A percentile compares a stretch with the other conserved stretches of the same genome.
Evolutionary conservation across 78 protist species (phyloP).

Genomic region (Isochrysis galbana): DNA sequence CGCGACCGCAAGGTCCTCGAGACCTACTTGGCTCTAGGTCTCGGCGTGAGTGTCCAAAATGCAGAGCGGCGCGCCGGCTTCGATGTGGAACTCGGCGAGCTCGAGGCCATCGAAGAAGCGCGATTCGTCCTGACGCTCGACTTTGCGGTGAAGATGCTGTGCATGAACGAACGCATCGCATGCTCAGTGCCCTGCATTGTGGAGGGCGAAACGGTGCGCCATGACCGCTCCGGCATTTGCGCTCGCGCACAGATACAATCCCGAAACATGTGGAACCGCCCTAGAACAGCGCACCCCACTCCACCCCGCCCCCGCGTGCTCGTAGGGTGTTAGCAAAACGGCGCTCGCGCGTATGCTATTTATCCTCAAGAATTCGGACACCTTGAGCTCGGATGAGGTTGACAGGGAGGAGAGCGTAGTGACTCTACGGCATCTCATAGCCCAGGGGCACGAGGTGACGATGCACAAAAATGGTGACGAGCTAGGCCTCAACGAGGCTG

Average conservation of each 20-base stretch:
- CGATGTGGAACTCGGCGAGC: neutral
- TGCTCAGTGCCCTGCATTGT: slow-evolving; percentile 13
- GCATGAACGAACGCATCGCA: neutral
- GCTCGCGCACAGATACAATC: too few relatives aligned
- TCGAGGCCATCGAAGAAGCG: neutral
- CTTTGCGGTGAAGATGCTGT: neutral
- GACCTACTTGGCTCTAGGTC: neutral
- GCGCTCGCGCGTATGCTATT: slow-evolving; percentile 17
- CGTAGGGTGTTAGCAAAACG: neutral
- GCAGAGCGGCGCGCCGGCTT: neutral
- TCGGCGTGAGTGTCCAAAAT: neutral
- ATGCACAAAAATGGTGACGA: too few relatives aligned
- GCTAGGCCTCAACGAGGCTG: too few relatives aligned
- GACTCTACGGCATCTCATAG: too few relatives aligned
- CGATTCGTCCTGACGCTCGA: slow-evolving; percentile 17
- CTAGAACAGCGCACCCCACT: too few relatives aligned
- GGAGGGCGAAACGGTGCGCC: slow-evolving; percentile 36
- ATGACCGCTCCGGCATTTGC: too few relatives aligned
- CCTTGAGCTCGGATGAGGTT: too few relatives aligned
- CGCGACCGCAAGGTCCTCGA: neutral
- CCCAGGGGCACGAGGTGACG: too few relatives aligned
- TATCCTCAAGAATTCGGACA: neutral
- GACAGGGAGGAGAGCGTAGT: too few relatives aligned
- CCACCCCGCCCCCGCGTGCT: too few relatives aligned
- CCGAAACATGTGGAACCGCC: too few relatives aligned